Percentiles rank a stretch among this genome's conserved stretches.
Conservation (phyloP, 2,329 filamentous ascomycete genomes). For the Colletotrichum cereale region DNA sequence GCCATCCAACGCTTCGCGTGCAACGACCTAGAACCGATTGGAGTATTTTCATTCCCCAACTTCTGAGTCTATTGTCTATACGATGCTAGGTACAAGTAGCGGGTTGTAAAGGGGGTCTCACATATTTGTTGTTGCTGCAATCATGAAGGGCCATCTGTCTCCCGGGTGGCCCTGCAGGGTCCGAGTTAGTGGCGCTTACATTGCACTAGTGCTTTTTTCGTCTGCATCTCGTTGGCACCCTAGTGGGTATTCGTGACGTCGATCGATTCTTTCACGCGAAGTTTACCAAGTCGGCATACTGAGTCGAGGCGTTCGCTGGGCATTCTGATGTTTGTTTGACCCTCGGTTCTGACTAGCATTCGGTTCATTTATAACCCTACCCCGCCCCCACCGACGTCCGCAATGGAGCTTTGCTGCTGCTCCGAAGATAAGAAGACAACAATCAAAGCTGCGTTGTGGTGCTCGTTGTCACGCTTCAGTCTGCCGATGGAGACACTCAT, state of each 20-base stretch:
- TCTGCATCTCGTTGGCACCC: conserved; percentile 14
- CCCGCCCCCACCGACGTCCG: background rate
- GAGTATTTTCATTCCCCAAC: conserved; percentile 1
- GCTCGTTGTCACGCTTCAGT: background rate
- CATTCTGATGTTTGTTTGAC: background rate
- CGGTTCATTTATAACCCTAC: background rate
- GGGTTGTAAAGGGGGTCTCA: conserved; percentile 11
- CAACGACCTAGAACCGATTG: background rate
- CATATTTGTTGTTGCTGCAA: conserved; percentile 23
- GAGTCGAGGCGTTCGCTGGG: background rate
- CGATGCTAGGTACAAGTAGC: background rate
- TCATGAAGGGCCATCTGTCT: conserved; percentile 22
- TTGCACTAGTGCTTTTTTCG: conserved; percentile 26
- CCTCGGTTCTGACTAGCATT: background rate
- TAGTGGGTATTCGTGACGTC: conserved; percentile 37
- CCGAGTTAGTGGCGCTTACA: conserved; percentile 34
- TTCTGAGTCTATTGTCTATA: conserved; percentile 20
- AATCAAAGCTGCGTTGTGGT: background rate
- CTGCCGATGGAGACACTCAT: conserved; percentile 7
- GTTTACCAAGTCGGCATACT: conserved; percentile 16
- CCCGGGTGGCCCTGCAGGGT: conserved; percentile 31
- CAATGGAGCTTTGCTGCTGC: background rate
- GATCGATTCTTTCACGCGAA: conserved; percentile 36
- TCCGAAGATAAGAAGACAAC: background rate
- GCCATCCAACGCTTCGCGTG: background rate